Evolutionary conservation across 805 yeast species (phyloP).

Genomic region (Brettanomyces nanus): DNA sequence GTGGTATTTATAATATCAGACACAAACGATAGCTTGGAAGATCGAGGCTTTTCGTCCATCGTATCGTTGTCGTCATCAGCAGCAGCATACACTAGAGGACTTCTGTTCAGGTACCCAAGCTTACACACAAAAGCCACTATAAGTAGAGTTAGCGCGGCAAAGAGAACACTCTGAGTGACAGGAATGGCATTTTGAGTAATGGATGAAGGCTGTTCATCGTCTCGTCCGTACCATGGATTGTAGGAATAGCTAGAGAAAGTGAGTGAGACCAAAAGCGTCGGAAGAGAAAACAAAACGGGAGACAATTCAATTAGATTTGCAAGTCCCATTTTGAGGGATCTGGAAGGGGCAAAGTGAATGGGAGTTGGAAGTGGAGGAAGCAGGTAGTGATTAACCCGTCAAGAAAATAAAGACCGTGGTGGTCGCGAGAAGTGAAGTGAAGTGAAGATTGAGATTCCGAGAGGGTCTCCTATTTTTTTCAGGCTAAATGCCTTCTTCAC

Average conservation of each 20-base stretch:
- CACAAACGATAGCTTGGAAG: neutral
- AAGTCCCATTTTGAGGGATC: conserved; percentile 12
- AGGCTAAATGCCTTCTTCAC: too few species aligned
- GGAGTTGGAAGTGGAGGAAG: too few species aligned
- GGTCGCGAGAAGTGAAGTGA: too few species aligned
- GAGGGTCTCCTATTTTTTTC: too few species aligned
- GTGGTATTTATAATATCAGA: neutral
- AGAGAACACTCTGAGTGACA: conserved; percentile 13
- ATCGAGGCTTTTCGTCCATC: neutral
- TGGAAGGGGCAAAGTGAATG: too few species aligned
- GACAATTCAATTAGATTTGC: conserved; percentile 20
- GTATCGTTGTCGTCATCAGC: neutral
- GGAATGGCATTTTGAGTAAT: neutral
- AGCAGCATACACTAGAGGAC: neutral
- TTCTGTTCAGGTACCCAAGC: neutral
- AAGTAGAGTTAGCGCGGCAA: conserved; percentile 18
- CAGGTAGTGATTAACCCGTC: too few species aligned
- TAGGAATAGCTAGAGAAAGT: conserved; percentile 13
- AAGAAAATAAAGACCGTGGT: too few species aligned
- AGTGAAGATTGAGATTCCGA: too few species aligned
- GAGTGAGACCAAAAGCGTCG: conserved; percentile 26
- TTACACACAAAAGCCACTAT: neutral
- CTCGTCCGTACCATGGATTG: neutral
- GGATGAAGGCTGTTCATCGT: neutral
- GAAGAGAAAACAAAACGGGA: conserved; percentile 27